A percentile compares a stretch with the other conserved stretches of the same genome.
These are phyloP conservation scores for Sporothrix schenckii DNA, from an alignment of 2,329 filamentous ascomycete species.

Conservation along the genomic window DNA sequence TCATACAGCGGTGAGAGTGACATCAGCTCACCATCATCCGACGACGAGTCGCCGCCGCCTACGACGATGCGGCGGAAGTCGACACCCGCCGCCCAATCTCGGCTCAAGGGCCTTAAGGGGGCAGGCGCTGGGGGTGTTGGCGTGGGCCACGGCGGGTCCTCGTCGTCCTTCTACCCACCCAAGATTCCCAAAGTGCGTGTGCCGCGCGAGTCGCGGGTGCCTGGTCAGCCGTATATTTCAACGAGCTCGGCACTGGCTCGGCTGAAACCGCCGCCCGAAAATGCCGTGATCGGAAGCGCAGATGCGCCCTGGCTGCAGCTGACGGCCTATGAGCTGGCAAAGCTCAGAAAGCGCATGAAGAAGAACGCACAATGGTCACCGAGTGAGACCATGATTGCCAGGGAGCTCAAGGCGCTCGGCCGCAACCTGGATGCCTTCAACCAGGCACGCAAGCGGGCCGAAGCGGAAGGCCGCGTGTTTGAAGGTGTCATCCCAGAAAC, in stretches of 20 bases:
- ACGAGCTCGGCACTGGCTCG: constrained; percentile 47
- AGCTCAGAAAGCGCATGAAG: constrained; percentile 83
- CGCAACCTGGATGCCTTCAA: constrained; percentile 66
- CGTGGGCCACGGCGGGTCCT: not conserved
- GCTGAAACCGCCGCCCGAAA: constrained; percentile 62
- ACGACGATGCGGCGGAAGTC: constrained; percentile 37
- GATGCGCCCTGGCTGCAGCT: constrained; percentile 69
- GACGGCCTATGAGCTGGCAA: constrained; percentile 66
- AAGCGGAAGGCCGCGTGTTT: constrained; percentile 66
- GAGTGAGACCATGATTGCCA: constrained; percentile 81
- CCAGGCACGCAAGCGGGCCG: constrained; percentile 65
- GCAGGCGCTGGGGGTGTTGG: not conserved
- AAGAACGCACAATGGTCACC: constrained; percentile 87
- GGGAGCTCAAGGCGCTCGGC: constrained; percentile 72
- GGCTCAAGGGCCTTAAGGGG: constrained; percentile 54
- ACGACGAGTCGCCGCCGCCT: constrained; percentile 47
- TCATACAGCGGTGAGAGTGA: constrained; percentile 58
- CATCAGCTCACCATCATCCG: constrained; percentile 35
- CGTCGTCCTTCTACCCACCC: constrained; percentile 35
- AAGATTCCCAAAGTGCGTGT: constrained; percentile 52
- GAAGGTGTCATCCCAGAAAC: constrained; percentile 50
- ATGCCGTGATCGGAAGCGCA: constrained; percentile 60
- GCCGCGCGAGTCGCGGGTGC: constrained; percentile 38
- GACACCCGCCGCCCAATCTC: constrained; percentile 45
- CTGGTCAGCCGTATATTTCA: constrained; percentile 41